Base-by-base conservation (phyloP, 129 eudicot species). In the Pseudognaphalium luteoalbum region DNA sequence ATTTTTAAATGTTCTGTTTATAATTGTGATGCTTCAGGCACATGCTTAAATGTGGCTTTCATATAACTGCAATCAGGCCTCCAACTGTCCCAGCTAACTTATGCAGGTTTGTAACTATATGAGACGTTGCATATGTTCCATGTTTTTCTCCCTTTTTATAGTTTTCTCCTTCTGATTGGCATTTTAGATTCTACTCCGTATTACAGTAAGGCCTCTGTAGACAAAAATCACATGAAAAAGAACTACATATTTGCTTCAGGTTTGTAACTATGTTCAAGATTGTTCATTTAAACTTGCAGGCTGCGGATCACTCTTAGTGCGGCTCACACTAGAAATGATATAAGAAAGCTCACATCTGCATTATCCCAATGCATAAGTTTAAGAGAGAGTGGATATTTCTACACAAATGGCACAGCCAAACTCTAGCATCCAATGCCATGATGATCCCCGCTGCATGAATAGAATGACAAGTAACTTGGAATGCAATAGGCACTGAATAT, bases 21-120 rank as follows among this genome's bases (percentile, higher is more conserved):
- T 29, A 11, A 21, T 39, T 44, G 35, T 21, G 0, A 39, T 83
- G 75, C 15, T 76, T 20, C 89, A 95, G 99, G 86, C 93, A 95
- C 80, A 85, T 95, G 78, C 76, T 95, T 78, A 78, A 83, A 82
- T 86, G 89, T 57, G 99, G 99, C n/a, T 95, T 91, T 74, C 99
- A 95, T 84, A 87, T 95, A 81, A 87, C 94, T 76, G 97, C 99
- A 62, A 95, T 95, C 79, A 87, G 96, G 76, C 97, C 99, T 83
- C 99, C 97, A 17, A 91, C 99, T 0, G 99, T 95, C 66, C 89
- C 99, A 37, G 84, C 97, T 52, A 95, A 95, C 82, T 88, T 93
- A 56, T 95, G 97, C 99, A 95, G 99, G 99, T 91, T 32, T 64
- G 79, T 76, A 73, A 76, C 34, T 3, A 47, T 8, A 47, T 47